Evolutionary conservation across 495 filamentous ascomycete species (phyloP), one percentile per base, ranked within the genome.

Genomic region (Pseudotulostoma volvatum): DNA sequence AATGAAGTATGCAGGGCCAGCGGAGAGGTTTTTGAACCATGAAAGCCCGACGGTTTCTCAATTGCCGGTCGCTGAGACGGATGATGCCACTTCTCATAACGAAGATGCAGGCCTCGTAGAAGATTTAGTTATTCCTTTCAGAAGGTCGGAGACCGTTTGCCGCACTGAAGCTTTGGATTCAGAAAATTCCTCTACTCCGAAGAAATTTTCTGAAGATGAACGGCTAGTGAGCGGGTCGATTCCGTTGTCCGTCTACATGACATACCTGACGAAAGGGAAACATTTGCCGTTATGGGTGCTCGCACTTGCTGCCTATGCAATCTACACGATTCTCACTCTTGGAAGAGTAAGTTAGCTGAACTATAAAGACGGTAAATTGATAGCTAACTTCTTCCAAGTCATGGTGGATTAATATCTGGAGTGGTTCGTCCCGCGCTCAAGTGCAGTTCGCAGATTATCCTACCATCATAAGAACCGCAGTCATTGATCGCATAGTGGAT

Each of bases 121-220:
- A n/a, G n/a, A n/a, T n/a, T n/a, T n/a, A n/a, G n/a, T n/a, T n/a
- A n/a, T n/a, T n/a, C n/a, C n/a, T n/a, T n/a, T n/a, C n/a, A n/a
- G n/a, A n/a, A n/a, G n/a, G n/a, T n/a, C n/a, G n/a, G n/a, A n/a
- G n/a, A n/a, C n/a, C n/a, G n/a, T n/a, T n/a, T n/a, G n/a, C n/a
- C n/a, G n/a, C n/a, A n/a, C n/a, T n/a, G n/a, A n/a, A n/a, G n/a
- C n/a, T n/a, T n/a, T n/a, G n/a, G n/a, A n/a, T n/a, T n/a, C n/a
- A n/a, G n/a, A n/a, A n/a, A n/a, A n/a, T n/a, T n/a, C n/a, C n/a
- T n/a, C n/a, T n/a, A n/a, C 63, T 44, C 61, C 71, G 4, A 77
- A 71, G 46, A 69, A 74, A 45, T 85, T 87, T 41, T 68, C 76
- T 18, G 71, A 79, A 46, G 79, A 82, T 2, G 81, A 87, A 44